phyloP scores from a whole-genome alignment of 169 alveolate species.

The Plasmodium reichenowi region DNA sequence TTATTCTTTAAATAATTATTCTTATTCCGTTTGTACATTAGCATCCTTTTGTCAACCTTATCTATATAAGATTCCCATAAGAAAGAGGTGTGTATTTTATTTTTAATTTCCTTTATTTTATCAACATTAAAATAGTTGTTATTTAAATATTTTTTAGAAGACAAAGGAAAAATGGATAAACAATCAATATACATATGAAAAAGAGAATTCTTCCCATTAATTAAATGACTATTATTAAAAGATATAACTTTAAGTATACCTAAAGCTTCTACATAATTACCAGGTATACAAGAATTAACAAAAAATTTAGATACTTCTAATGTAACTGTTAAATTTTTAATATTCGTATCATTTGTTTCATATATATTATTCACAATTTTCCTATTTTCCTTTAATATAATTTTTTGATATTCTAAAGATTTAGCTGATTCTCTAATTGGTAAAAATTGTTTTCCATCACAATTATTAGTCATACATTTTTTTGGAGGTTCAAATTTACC shows the following conservation, averaged over 20 bases:
- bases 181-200: conserved; percentile 70
- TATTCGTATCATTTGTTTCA: conserved; percentile 33
- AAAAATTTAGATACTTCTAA: conserved; percentile 59
- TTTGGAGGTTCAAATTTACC: conserved; percentile 70
- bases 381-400: conserved; percentile 60
- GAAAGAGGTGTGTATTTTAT: conserved; percentile 26
- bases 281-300: conserved; percentile 53
- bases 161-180: conserved; percentile 57
- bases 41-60: conserved; percentile 9
- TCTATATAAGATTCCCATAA: conserved; percentile 72
- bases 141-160: conserved; percentile 56
- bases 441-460: conserved; percentile 31
- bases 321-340: conserved; percentile 42
- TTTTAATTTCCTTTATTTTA: conserved; percentile 33
- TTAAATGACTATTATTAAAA: conserved; percentile 12
- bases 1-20: background rate
- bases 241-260: conserved; percentile 72
- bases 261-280: conserved; percentile 58
- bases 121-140: conserved; percentile 45
- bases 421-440: conserved; percentile 74
- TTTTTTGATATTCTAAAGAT: conserved; percentile 68
- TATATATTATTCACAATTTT: conserved; percentile 28
- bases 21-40: background rate
- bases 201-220: conserved; percentile 68
- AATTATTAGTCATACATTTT: conserved; percentile 15